Conservation (phyloP, 345 rosid genomes). For the Schrenkiella parvula region DNA sequence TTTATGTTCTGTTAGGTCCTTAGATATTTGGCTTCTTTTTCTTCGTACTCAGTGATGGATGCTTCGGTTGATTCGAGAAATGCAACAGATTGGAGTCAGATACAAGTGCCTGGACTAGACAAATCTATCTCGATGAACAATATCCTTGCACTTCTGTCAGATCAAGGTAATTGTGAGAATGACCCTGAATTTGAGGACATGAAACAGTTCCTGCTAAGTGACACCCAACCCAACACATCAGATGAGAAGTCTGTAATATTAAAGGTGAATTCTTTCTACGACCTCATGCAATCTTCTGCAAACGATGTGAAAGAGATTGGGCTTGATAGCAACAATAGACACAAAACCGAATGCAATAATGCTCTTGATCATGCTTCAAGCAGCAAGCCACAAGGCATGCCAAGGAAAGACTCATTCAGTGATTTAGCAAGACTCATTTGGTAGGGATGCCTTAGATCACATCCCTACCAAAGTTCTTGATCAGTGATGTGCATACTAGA, state of each 20-base stretch:
- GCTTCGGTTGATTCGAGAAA: slow-evolving; percentile 46
- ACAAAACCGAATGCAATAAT: slow-evolving; percentile 22
- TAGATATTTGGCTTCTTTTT: not conserved
- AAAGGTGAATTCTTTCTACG: slow-evolving; percentile 87
- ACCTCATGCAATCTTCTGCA: slow-evolving; percentile 66
- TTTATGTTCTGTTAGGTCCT: not conserved
- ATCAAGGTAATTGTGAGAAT: slow-evolving; percentile 42
- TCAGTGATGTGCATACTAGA: slow-evolving; percentile 40
- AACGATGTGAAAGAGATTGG: slow-evolving; percentile 17
- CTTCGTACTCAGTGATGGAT: slow-evolving; percentile 44
- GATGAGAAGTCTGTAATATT: slow-evolving; percentile 93
- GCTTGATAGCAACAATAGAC: slow-evolving; percentile 19
- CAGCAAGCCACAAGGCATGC: slow-evolving; percentile 59
- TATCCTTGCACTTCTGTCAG: slow-evolving; percentile 65
- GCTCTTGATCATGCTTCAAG: slow-evolving; percentile 41
- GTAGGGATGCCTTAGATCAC: slow-evolving; percentile 78
- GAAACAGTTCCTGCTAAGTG: slow-evolving; percentile 74
- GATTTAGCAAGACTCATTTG: no score
- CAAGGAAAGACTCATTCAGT: slow-evolving; percentile 82
- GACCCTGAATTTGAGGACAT: slow-evolving; percentile 60
- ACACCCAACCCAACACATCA: slow-evolving; percentile 50
- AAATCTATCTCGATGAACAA: slow-evolving; percentile 80
- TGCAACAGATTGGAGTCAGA: slow-evolving; percentile 42
- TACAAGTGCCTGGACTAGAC: slow-evolving; percentile 68
- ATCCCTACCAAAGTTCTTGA: slow-evolving; percentile 84